Evolutionary conservation across 2,329 filamentous ascomycete genomes (phyloP), one percentile per base, ranked within the genome.

Genomic region (Verticillium dahliae): DNA sequence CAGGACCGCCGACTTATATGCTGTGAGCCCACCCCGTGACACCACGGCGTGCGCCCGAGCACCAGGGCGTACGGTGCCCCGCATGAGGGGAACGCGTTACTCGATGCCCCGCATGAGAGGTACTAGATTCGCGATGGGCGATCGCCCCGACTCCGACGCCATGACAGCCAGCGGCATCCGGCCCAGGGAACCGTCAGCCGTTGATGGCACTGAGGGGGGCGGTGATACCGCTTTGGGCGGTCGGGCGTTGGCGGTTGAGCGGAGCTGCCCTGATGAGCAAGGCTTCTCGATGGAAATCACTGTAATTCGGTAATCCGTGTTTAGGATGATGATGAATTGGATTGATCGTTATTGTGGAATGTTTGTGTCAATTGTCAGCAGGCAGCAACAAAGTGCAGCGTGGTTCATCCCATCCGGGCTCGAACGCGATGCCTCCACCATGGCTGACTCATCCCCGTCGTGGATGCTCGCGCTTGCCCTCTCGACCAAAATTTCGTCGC

Each of bases 381-480:
- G 39, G 6, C 14, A 27, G 10, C 15, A 52, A 27, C n/a, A 52
- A 10, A 11, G 22, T 18, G 18, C 11, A 22, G 18, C 1, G 45
- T 37, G 4, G 22, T 52, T 52, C 18, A 22, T 52, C 45, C 18
- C 15, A 33, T 39, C 50, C 11, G 37, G 27, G 41, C 31, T 39
- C 15, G 6, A 52, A 38, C 3, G 0, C 63, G 65, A 38, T 62
- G 64, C 22, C 61, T 52, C 45, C 45, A 52, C 18, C 45, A 22
- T 65, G 2, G 65, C 65, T 14, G 65, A 65, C 22, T 57, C 55
- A 57, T 57, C 55, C n/a, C 10, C 4, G 18, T n/a, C 55, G 55
- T 56, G 18, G 27, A 38, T 35, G 35, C 55, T n/a, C 55, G 55
- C 57, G 37, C 41, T 33, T 41, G 14, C 38, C 57, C 57, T 34